These are phyloP conservation scores for Venturia asperata DNA, from an alignment of 2,329 filamentous ascomycete genomes.

Conservation along the genomic window DNA sequence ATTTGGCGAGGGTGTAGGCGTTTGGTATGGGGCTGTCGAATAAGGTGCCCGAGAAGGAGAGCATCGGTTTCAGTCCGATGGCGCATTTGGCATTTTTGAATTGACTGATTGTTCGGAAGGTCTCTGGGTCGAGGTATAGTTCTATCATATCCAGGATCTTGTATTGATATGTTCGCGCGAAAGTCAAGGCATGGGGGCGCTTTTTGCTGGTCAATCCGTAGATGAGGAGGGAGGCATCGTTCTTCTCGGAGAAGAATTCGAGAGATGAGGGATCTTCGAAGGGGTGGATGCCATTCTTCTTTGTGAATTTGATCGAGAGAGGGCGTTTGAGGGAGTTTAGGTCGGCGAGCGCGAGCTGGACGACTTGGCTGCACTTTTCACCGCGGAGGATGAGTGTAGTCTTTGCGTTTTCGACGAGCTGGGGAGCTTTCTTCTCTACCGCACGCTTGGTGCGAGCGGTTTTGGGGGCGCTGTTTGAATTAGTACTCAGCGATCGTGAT, in stretches of 20 bases:
- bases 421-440: conserved; percentile 86
- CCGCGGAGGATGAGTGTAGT: conserved; percentile 83
- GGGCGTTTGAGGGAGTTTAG: conserved; percentile 79
- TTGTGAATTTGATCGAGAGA: conserved; percentile 82
- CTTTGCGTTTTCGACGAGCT: conserved; percentile 83
- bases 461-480: neutral
- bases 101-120: conserved; percentile 61
- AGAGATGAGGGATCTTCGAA: conserved; percentile 85
- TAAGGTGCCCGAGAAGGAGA: conserved; percentile 81
- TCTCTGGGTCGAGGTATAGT: conserved; percentile 69
- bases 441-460: conserved; percentile 91
- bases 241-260: conserved; percentile 95
- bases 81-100: conserved; percentile 61
- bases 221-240: conserved; percentile 79
- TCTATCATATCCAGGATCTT: conserved; percentile 95
- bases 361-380: conserved; percentile 72
- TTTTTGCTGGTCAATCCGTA: conserved; percentile 89
- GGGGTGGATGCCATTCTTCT: conserved; percentile 93
- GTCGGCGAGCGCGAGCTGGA: conserved; percentile 78
- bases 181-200: conserved; percentile 80
- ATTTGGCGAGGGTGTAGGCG: conserved; percentile 80
- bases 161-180: conserved; percentile 75
- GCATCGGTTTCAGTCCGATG: conserved; percentile 78
- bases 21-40: conserved; percentile 77
- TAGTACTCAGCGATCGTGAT: neutral